These are phyloP conservation scores for Anacardium occidentale DNA, from an alignment of 345 rosid genomes.

Conservation along the genomic window DNA sequence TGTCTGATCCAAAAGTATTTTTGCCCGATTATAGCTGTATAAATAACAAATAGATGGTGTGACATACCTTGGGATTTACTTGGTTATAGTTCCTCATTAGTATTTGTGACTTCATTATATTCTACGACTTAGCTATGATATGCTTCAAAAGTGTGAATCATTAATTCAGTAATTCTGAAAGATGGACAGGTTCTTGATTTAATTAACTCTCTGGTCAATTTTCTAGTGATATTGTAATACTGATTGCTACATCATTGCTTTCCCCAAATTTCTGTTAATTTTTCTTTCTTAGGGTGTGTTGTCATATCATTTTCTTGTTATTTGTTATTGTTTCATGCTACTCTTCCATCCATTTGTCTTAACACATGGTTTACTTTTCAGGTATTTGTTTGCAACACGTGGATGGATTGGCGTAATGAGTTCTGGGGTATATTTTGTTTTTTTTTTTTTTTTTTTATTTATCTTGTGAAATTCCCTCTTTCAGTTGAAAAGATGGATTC, in stretches of 20 bases:
- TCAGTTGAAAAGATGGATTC: conserved; percentile 13
- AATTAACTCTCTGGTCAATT: not conserved
- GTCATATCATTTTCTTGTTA: not conserved
- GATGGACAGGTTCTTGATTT: not conserved
- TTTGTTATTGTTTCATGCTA: not conserved
- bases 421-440: conserved; percentile 3
- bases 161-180: not conserved
- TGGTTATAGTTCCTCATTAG: too few relatives aligned
- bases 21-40: not conserved
- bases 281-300: not conserved
- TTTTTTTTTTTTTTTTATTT: not conserved
- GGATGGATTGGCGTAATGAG: not conserved
- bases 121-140: not conserved
- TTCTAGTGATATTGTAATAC: not conserved
- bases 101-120: not conserved
- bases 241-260: not conserved
- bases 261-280: not conserved
- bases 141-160: not conserved
- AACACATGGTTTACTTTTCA: not conserved
- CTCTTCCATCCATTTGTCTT: not conserved
- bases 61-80: not conserved
- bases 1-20: not conserved
- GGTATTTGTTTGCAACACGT: not conserved
- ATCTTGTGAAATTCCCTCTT: conserved; percentile 9
- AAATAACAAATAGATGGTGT: not conserved